Evolutionary conservation across 2,329 filamentous ascomycete species (phyloP).

Genomic region (Penicillium corylophilum): DNA sequence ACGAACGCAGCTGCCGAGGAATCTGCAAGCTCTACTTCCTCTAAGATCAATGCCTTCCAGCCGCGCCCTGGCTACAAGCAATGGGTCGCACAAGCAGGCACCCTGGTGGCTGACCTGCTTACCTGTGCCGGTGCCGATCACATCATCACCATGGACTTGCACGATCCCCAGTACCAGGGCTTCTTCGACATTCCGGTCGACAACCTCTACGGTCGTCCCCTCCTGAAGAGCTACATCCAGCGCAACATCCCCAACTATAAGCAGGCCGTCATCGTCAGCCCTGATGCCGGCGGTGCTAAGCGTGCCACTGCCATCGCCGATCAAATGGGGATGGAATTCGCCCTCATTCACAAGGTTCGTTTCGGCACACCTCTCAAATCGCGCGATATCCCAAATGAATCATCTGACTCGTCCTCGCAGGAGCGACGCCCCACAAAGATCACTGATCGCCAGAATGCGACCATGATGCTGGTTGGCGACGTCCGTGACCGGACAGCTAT

Average conservation of each 20-base stretch:
- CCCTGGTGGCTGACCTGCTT: constrained; percentile 87
- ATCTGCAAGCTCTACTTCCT: constrained; percentile 56
- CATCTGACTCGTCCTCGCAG: constrained; percentile 46
- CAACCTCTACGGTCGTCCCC: constrained; percentile 74
- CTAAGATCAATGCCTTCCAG: constrained; percentile 64
- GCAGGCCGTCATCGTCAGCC: constrained; percentile 88
- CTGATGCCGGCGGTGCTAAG: constrained; percentile 95
- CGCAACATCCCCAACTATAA: constrained; percentile 80
- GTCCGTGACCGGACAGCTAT: constrained; percentile 80
- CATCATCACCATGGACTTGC: constrained; percentile 95
- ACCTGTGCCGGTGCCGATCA: constrained; percentile 96
- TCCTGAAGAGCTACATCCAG: constrained; percentile 66
- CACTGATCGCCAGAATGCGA: constrained; percentile 74
- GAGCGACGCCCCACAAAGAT: constrained; percentile 87
- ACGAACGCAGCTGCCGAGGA: constrained; percentile 61
- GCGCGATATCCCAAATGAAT: neutral
- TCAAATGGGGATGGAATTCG: constrained; percentile 89
- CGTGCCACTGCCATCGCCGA: constrained; percentile 94
- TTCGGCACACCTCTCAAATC: neutral
- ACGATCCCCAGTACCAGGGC: constrained; percentile 95
- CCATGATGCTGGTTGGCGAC: constrained; percentile 93
- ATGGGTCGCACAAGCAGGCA: constrained; percentile 97
- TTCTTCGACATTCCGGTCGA: constrained; percentile 99
- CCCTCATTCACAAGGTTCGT: constrained; percentile 92
- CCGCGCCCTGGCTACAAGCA: constrained; percentile 93